Evolutionary conservation across 192 early-diverging fungal genomes (phyloP).

Genomic region (Jimgerdemannia lactiflua): DNA sequence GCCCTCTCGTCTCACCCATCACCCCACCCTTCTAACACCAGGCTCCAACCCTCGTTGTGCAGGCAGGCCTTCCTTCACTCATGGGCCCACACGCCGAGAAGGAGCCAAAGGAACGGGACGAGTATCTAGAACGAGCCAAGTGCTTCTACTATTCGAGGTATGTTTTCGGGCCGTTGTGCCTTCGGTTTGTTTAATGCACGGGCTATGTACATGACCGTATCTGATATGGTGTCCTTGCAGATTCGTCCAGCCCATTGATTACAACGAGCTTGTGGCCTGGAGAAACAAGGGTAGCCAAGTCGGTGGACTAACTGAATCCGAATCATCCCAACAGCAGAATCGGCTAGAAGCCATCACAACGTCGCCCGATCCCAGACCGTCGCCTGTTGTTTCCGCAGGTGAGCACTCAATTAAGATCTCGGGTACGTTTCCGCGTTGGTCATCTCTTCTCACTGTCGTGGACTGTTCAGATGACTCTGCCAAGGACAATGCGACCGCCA

Average conservation of each 20-base stretch:
- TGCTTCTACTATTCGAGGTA: slow-evolving; percentile 47
- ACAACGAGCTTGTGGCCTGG: slow-evolving; percentile 30
- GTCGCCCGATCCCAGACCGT: background rate
- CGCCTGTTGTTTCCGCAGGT: background rate
- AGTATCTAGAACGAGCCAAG: slow-evolving; percentile 30
- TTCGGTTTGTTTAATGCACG: background rate
- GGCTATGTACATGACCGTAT: background rate
- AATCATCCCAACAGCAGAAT: background rate
- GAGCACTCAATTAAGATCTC: background rate
- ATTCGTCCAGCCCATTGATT: slow-evolving; percentile 29
- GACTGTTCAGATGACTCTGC: background rate
- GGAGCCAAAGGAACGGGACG: slow-evolving; percentile 9
- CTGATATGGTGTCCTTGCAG: slow-evolving; percentile 7
- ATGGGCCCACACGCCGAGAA: slow-evolving; percentile 24
- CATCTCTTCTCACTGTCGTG: no score
- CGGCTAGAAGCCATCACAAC: background rate
- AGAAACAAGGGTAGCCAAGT: slow-evolving; percentile 3
- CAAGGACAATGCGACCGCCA: background rate
- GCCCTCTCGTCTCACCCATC: background rate
- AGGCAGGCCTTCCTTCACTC: slow-evolving; percentile 34
- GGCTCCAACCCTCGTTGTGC: background rate
- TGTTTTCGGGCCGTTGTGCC: background rate
- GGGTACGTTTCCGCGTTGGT: no score
- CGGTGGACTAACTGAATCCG: background rate
- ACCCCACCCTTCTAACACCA: background rate